A percentile compares a stretch with the other conserved stretches of the same genome.
phyloP scores from a whole-genome alignment of 2,329 filamentous ascomycete species.

The Botrytis tulipae region DNA sequence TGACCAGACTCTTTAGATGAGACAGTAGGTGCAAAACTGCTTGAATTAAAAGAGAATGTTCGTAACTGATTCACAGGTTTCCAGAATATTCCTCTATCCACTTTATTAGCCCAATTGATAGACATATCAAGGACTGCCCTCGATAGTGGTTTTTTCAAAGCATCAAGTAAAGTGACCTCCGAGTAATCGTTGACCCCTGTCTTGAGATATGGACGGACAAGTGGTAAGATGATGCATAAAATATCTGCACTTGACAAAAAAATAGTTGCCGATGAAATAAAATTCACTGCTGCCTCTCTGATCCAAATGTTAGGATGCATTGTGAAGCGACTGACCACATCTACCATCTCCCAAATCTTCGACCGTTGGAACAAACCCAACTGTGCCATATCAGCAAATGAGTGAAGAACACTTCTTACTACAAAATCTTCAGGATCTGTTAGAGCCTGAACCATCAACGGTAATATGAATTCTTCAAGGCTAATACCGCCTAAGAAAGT shows the following conservation, averaged over 20 bases:
- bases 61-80: constrained; percentile 68
- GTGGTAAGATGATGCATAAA: constrained; percentile 77
- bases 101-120: constrained; percentile 78
- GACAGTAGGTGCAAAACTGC: constrained; percentile 52
- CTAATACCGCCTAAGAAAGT: constrained; percentile 85
- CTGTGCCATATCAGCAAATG: constrained; percentile 82
- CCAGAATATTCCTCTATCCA: constrained; percentile 86
- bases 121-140: constrained; percentile 82
- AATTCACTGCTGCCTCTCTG: constrained; percentile 81
- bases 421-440: constrained; percentile 93
- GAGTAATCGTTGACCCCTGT: constrained; percentile 66
- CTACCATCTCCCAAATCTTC: constrained; percentile 83
- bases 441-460: constrained; percentile 91
- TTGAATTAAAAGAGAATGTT: constrained; percentile 64
- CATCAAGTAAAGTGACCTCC: constrained; percentile 73
- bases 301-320: constrained; percentile 97
- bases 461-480: constrained; percentile 91
- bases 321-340: constrained; percentile 79
- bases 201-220: constrained; percentile 80
- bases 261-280: constrained; percentile 72
- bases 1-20: constrained; percentile 55
- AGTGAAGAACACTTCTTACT: constrained; percentile 84
- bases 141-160: constrained; percentile 77
- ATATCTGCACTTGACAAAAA: constrained; percentile 78
- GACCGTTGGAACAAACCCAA: constrained; percentile 82